These are phyloP conservation scores for Hirsutella minnesotensis DNA, from an alignment of 2,329 filamentous ascomycete species.

Conservation along the genomic window DNA sequence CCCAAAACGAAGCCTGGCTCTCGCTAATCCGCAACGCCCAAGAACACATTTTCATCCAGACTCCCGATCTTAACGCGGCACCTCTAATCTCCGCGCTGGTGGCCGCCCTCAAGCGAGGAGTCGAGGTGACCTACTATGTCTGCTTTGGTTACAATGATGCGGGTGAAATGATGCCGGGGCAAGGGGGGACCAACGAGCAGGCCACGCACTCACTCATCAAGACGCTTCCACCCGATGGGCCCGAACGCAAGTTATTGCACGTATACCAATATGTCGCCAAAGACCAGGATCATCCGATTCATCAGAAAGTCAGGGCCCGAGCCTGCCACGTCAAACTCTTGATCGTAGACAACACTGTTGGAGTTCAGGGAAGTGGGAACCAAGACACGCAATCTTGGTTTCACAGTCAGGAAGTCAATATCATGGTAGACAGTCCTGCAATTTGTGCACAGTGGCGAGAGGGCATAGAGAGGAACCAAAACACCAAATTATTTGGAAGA, in stretches of 20 bases:
- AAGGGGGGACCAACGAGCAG: slow-evolving; percentile 68
- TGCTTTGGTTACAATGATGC: slow-evolving; percentile 72
- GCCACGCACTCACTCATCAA: slow-evolving; percentile 47
- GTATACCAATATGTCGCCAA: slow-evolving; percentile 64
- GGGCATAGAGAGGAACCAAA: background rate
- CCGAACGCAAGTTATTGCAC: slow-evolving; percentile 28
- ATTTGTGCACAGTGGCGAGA: slow-evolving; percentile 41
- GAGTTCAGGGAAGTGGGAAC: slow-evolving; percentile 64
- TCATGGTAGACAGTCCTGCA: slow-evolving; percentile 55
- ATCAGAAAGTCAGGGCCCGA: slow-evolving; percentile 52
- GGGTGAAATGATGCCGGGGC: slow-evolving; percentile 63
- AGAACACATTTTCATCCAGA: slow-evolving; percentile 61
- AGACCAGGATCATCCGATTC: slow-evolving; percentile 56
- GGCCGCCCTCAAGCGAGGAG: slow-evolving; percentile 52
- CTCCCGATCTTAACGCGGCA: slow-evolving; percentile 63
- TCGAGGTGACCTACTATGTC: slow-evolving; percentile 58
- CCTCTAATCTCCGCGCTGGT: slow-evolving; percentile 52
- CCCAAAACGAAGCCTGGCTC: slow-evolving; percentile 67
- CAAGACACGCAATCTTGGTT: slow-evolving; percentile 74
- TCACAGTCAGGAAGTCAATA: slow-evolving; percentile 66
- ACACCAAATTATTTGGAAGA: background rate
- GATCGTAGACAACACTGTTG: slow-evolving; percentile 57
- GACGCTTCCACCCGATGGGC: slow-evolving; percentile 27
- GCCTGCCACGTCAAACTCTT: slow-evolving; percentile 70
- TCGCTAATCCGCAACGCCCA: slow-evolving; percentile 55